Evolutionary conservation across 192 early-diverging fungal genomes (phyloP), one percentile per base, ranked within the genome.

Genomic region (Geranomyces variabilis): DNA sequence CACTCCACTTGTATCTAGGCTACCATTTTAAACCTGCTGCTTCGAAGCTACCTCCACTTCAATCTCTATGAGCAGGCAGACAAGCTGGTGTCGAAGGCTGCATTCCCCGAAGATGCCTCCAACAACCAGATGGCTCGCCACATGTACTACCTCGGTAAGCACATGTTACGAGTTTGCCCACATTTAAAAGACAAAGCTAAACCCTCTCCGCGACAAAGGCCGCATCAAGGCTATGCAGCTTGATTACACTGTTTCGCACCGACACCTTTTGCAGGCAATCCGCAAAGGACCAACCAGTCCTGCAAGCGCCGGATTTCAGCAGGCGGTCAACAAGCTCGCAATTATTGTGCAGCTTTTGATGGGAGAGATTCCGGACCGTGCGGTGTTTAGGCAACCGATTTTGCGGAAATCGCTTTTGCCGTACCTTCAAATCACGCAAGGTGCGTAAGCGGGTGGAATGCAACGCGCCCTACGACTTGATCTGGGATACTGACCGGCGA

Each of bases 11-110:
- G 46, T 58, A 22, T 5, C 21, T 70, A 93, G 85, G 94, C 92
- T 13, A 94, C 92, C 34, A 70, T 99, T 46, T 78, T 99, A 59
- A 99, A 98, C 69, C 77, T 96, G 21, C 74, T 98, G 19, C 82
- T 99, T 53, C 88, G 93, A 80, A 96, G 93, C 80, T 96, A 96
- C 75, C 88, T 99, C 65, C 85, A 93, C 72, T 90, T 92, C 83
- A 97, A 97, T 74, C 87, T 96, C n/a, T 94, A 92, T 67, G 97
- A 98, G 46, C 96, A 97, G 77, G 97, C 97, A 15, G 96, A 97
- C 79, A 93, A 97, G 75, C 89, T 99, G 34, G 91, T 96, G 0
- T 90, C 93, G 19, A 99, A 97, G 84, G 86, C 91, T 22, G 51
- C 62, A 1, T 97, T 97, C 82, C 96, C 97, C 0, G 90, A 93